Conservation (phyloP, 441 rosid genomes). For the Gossypium schwendimanii region DNA sequence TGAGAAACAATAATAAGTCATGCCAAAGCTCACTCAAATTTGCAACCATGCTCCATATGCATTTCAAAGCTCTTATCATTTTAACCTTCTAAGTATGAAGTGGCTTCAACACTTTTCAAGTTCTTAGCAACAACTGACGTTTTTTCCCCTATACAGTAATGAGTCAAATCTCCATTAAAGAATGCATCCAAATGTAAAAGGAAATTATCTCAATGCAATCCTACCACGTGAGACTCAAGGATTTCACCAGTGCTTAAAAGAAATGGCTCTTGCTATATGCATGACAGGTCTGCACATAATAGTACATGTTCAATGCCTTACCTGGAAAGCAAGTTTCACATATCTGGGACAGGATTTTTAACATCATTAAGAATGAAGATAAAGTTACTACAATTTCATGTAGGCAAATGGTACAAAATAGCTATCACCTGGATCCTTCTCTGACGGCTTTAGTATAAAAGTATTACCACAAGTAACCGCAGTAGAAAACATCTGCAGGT, state of each 20-base stretch:
- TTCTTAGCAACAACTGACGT: neutral
- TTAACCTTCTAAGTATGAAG: neutral
- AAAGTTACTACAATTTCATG: neutral
- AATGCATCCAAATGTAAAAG: neutral
- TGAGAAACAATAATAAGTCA: neutral
- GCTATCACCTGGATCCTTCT: conserved; percentile 75
- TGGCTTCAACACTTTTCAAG: neutral
- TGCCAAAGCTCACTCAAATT: conserved; percentile 5
- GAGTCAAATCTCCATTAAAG: neutral
- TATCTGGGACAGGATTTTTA: neutral
- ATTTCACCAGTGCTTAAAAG: neutral
- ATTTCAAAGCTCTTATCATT: neutral
- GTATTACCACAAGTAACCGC: conserved; percentile 92
- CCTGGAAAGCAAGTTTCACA: neutral
- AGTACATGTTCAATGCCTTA: neutral
- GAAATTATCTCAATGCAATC: neutral
- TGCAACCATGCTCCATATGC: neutral
- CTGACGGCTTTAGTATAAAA: conserved; percentile 82
- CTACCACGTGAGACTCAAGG: neutral
- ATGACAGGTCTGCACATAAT: neutral
- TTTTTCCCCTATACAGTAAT: neutral
- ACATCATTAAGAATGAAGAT: neutral
- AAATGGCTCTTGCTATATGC: neutral
- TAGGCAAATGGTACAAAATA: neutral
- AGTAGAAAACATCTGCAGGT: conserved; percentile 80